Base-by-base conservation (phyloP, 2,329 filamentous ascomycete genomes). In the Pyrenochaeta sp. region DNA sequence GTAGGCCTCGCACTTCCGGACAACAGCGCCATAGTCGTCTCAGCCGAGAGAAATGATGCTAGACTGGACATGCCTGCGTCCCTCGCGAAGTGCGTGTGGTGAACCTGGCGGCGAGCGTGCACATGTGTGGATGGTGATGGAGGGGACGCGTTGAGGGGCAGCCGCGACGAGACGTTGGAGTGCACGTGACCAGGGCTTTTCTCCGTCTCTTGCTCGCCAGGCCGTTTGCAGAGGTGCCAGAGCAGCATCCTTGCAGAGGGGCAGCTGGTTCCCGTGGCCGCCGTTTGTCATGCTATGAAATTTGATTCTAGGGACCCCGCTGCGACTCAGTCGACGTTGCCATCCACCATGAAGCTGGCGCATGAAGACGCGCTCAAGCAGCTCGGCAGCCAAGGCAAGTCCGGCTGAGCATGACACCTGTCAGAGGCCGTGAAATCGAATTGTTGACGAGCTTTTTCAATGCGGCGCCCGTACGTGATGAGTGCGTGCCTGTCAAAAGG, bases 1-100 rank as follows among this genome's bases (percentile, higher is more conserved):
- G 53, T 44, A 59, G 57, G 66, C 65, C 55, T 68, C 65, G 67
- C 55, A 63, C 43, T 46, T 41, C 43, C 48, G 23, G 35, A 38
- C 51, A 34, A 44, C 47, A 46, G 53, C 47, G 54, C 53, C 52
- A 58, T 61, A 48, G 56, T 26, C 48, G 66, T 69, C 61, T 70
- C 67, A 66, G 57, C 51, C 53, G 42, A 58, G 41, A 36, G 41
- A 39, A 44, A 38, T 43, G 24, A 39, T 34, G 46, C 35, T 46
- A 44, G 55, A 36, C 26, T 41, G 47, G 22, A 40, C 35, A 51
- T 51, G 54, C 44, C 51, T 15, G 35, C 10, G 29, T 35, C 34
- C 41, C 26, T 48, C 32, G 41, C 41, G 26, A 41, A 24, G 27
- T 17, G 41, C 24, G 19, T 18, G 30, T 47, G 26, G 31, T 32